Percentiles rank a stretch among this genome's conserved stretches.
Evolutionary conservation across 1,139 yeast species (phyloP).

Genomic region (Petasospora fabianii): DNA sequence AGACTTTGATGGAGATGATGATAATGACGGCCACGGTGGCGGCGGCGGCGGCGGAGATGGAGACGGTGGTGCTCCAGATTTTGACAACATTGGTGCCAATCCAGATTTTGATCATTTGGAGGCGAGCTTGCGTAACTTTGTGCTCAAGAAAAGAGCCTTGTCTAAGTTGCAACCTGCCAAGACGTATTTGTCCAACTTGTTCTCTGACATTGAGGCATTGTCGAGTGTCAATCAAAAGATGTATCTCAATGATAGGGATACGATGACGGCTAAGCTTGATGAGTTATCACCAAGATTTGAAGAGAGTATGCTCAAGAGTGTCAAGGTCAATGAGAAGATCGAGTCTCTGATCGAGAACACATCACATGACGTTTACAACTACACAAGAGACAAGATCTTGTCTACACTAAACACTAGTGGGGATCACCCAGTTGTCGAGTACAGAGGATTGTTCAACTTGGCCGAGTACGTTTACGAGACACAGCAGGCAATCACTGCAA

Average conservation of each 20-base stretch:
- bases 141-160: constrained; percentile 81
- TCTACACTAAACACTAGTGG: constrained; percentile 55
- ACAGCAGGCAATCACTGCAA: constrained; percentile 62
- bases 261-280: constrained; percentile 45
- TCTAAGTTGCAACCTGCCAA: constrained; percentile 93
- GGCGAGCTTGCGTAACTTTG: constrained; percentile 78
- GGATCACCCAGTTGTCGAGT: constrained; percentile 52
- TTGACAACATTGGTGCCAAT: constrained; percentile 20
- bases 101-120: constrained; percentile 85
- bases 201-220: constrained; percentile 59
- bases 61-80: constrained; percentile 29
- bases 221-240: constrained; percentile 58
- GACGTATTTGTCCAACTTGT: constrained; percentile 67
- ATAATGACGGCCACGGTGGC: constrained; percentile 26
- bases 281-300: constrained; percentile 65
- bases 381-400: constrained; percentile 52
- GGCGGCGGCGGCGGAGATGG: constrained; percentile 21
- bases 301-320: constrained; percentile 47
- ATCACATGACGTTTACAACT: constrained; percentile 56
- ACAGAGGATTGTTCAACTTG: constrained; percentile 60
- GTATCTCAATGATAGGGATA: constrained; percentile 45
- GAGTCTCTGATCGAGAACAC: constrained; percentile 61
- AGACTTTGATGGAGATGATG: constrained; percentile 37
- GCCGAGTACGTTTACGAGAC: constrained; percentile 70
- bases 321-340: constrained; percentile 54